Evolutionary conservation across 2,329 filamentous ascomycete species (phyloP), one percentile per base, ranked within the genome.

Genomic region (Achaetomium macrosporum): DNA sequence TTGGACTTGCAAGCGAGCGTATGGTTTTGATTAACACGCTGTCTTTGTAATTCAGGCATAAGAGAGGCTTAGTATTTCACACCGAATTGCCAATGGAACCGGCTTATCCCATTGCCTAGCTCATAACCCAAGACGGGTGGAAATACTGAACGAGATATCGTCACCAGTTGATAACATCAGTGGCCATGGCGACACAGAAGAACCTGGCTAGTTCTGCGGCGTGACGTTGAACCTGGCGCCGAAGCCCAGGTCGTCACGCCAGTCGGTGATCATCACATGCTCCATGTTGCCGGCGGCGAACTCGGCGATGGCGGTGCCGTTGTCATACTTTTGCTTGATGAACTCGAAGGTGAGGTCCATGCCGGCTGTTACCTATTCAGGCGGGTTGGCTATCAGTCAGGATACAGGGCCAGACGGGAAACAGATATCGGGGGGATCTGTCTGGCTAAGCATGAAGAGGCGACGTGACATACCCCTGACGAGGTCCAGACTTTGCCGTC

Each of bases 401-500:
- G 8, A 11, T 41, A 20, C 19, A 10, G 25, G 12, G 17, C 15
- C 10, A 39, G 12, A 20, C 5, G n/a, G 31, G 30, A 1, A 2
- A 37, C 8, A 8, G 19, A 8, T 41, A 10, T 42, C 15, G 45
- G 12, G 35, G 19, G n/a, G 13, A 16, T 25, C 25, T 25, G 25
- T 25, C 25, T 25, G 25, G 25, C 25, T 7, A 25, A 25, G 25
- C 7, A 37, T 13, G 35, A 37, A 15, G 35, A 16, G 35, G 13
- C 35, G 15, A n/a, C 4, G n/a, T 8, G 15, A 50, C 57, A 51
- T 56, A 71, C 68, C 47, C 85, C 84, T 0, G 81, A 83, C 2
- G 79, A 79, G 3, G 79, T 81, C 83, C 84, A 88, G 8, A 86
- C 69, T 53, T 85, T 83, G 4, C 79, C 83, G 66, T 87, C 83